These are phyloP conservation scores for Hirschioporus abietinus DNA, from an alignment of 768 basidiomycete species.

Conservation along the genomic window DNA sequence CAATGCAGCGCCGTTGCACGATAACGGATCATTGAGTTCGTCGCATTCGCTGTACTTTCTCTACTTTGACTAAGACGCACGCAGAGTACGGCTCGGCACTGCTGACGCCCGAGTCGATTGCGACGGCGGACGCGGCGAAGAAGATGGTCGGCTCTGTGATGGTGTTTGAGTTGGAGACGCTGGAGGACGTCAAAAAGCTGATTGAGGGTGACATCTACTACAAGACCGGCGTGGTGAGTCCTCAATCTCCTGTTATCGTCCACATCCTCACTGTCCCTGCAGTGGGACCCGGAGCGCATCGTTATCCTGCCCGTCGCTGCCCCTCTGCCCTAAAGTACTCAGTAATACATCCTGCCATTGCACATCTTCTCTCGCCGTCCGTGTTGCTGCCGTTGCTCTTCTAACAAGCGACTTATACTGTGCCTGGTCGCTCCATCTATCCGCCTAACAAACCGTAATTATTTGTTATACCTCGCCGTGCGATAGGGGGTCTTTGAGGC, in stretches of 20 bases:
- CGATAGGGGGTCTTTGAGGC: too few relatives aligned
- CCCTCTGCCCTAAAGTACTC: background rate
- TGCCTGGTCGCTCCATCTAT: too few relatives aligned
- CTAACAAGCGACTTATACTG: too few relatives aligned
- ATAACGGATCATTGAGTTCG: conserved; percentile 15
- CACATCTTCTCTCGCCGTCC: too few relatives aligned
- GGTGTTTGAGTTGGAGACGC: conserved; percentile 46
- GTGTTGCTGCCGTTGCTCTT: too few relatives aligned
- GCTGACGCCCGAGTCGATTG: conserved; percentile 53
- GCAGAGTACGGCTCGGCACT: conserved; percentile 55
- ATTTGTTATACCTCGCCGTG: too few relatives aligned
- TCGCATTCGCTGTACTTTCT: background rate
- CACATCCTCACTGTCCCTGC: background rate
- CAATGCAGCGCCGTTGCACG: conserved; percentile 9
- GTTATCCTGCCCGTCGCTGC: conserved; percentile 1
- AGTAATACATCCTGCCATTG: too few relatives aligned
- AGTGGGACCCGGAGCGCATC: conserved; percentile 3
- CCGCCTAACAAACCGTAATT: too few relatives aligned
- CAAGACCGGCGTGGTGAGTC: conserved; percentile 21
- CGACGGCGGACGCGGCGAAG: conserved; percentile 37
- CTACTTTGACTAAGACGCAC: background rate
- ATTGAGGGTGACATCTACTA: conserved; percentile 26
- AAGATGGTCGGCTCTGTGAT: conserved; percentile 60
- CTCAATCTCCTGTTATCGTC: background rate
- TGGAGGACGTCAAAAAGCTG: conserved; percentile 39